These are phyloP conservation scores for Trichoderma orchidacearum DNA, from an alignment of 495 filamentous ascomycete genomes.

Conservation along the genomic window DNA sequence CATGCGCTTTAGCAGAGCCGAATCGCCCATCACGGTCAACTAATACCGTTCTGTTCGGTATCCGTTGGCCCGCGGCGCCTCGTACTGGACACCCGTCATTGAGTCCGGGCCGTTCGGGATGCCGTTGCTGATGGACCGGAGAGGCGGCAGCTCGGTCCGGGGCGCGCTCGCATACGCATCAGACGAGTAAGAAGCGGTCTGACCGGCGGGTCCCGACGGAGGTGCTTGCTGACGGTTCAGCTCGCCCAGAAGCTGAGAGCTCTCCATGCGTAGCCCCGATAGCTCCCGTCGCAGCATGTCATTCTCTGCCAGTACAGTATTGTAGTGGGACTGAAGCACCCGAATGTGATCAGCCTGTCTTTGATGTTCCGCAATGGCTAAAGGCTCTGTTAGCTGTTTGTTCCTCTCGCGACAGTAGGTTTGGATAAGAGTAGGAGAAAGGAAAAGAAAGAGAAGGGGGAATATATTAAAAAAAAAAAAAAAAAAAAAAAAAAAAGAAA, in stretches of 20 bases:
- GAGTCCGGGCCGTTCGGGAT: constrained; percentile 22
- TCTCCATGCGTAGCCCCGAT: constrained; percentile 37
- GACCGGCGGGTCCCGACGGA: constrained; percentile 15
- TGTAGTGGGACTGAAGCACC: constrained; percentile 18
- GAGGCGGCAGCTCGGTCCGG: constrained; percentile 32
- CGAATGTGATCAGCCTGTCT: constrained; percentile 25
- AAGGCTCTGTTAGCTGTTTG: background rate
- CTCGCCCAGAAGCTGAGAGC: constrained; percentile 32
- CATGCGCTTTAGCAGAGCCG: background rate
- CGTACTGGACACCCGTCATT: constrained; percentile 44
- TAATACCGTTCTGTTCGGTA: constrained; percentile 9
- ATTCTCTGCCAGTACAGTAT: constrained; percentile 23
- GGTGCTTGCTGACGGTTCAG: constrained; percentile 9
- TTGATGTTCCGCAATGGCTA: constrained; percentile 43
- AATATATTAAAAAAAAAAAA: background rate
- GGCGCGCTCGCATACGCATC: constrained; percentile 16
- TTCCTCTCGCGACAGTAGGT: no score
- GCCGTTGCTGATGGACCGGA: constrained; percentile 20
- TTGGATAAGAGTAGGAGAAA: no score
- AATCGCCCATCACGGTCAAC: background rate
- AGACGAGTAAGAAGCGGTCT: constrained; percentile 10
- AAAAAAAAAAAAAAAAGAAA: background rate
- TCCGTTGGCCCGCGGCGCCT: constrained; percentile 25
- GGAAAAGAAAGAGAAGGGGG: no score
- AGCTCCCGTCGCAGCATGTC: constrained; percentile 34